Evolutionary conservation across 768 basidiomycete species (phyloP), one percentile per base, ranked within the genome.

Genomic region (Amanita pseudoporphyria): DNA sequence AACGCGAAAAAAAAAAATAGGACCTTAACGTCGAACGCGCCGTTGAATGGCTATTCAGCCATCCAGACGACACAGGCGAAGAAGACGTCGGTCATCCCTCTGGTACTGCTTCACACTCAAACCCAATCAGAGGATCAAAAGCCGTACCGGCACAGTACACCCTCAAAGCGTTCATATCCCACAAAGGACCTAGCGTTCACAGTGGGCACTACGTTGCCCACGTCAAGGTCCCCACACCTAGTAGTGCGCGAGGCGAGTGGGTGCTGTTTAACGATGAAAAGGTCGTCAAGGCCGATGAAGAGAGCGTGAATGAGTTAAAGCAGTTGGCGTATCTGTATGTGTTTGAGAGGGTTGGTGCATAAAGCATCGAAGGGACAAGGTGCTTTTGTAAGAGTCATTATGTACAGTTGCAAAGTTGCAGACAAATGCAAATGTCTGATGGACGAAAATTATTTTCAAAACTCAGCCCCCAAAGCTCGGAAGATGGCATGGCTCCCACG

Each of bases 191-290:
- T 0, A 93, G 89, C 0, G 91, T 94, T 21, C 95, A 97, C 61
- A 95, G 91, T 0, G 94, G 86, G 0, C 94, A 92, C 58, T 95
- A 96, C 58, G 89, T 94, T 10, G 88, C 88, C 19, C 89, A 94
- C 60, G 74, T 90, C 26, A 42, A 35, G 31, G 28, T 50, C 10
- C 45, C 45, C 21, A 33, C 22, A 16, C 9, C 35, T 19, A 33
- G 33, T 3, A 39, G 19, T 9, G 69, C 74, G 47, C 60, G 62
- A 5, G 77, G 68, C 30, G 77, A 73, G n/a, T 95, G 95, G 91
- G 85, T 94, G 49, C 64, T 98, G 58, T 96, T 93, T 64, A 96
- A 97, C 58, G 95, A 97, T 61, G 92, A 94, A 68, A 95, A 93
- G 69, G 93, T 94, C 3, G 93, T 96, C 9, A 82, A 77, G 64